phyloP scores from a whole-genome alignment of 495 filamentous ascomycete genomes.

The Poronia punctata region DNA sequence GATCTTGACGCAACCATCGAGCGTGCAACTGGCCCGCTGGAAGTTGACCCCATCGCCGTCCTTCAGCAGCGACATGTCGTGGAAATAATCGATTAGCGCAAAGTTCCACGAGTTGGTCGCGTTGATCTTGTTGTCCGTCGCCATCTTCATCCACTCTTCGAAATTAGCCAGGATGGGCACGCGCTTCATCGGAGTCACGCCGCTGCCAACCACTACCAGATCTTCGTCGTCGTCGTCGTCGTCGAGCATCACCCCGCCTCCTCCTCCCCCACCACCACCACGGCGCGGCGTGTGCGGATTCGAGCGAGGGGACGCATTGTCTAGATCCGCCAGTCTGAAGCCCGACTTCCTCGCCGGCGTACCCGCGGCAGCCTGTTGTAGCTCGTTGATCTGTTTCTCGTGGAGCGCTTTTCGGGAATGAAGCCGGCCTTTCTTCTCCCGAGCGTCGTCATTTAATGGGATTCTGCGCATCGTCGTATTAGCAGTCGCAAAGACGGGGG shows the following conservation, averaged over 20 bases:
- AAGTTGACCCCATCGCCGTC: slow-evolving; percentile 98
- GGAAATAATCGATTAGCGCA: slow-evolving; percentile 98
- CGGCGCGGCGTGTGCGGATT: slow-evolving; percentile 55
- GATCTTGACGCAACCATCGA: slow-evolving; percentile 98
- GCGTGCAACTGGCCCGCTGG: slow-evolving; percentile 94
- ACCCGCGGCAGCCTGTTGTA: slow-evolving; percentile 68
- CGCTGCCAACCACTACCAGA: slow-evolving; percentile 51
- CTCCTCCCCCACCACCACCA: slow-evolving; percentile 13
- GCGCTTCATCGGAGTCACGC: slow-evolving; percentile 92
- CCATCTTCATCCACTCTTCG: slow-evolving; percentile 99
- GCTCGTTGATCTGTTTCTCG: slow-evolving; percentile 84
- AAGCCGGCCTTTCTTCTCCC: slow-evolving; percentile 82
- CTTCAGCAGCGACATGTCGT: slow-evolving; percentile 95
- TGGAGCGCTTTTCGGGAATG: slow-evolving; percentile 84
- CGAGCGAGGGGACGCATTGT: slow-evolving; percentile 46
- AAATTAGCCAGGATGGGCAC: slow-evolving; percentile 95
- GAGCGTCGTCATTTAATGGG: slow-evolving; percentile 90
- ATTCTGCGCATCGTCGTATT: slow-evolving; percentile 48
- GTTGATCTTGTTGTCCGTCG: slow-evolving; percentile 99
- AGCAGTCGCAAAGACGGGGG: too few relatives aligned
- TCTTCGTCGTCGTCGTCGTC: slow-evolving; percentile 52
- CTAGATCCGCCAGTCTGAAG: slow-evolving; percentile 52
- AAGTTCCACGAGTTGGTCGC: slow-evolving; percentile 99
- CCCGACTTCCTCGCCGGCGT: slow-evolving; percentile 73
- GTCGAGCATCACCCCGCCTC: slow-evolving; percentile 33